These are phyloP conservation scores for Meira nashicola DNA, from an alignment of 1,284 basidiomycete genomes.

Conservation along the genomic window DNA sequence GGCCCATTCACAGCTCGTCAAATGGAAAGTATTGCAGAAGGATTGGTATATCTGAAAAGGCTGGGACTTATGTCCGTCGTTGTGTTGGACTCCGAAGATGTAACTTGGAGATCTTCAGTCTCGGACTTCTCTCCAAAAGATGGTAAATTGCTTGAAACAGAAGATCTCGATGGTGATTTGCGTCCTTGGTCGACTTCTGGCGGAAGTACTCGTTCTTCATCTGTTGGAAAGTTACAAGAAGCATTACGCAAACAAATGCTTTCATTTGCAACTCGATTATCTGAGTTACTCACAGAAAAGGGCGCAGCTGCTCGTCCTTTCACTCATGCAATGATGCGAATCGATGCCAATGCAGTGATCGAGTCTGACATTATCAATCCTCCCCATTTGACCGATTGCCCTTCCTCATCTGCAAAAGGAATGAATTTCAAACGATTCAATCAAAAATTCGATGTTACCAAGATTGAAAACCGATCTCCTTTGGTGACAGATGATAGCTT, in stretches of 20 bases:
- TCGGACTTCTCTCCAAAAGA: slow-evolving; percentile 22
- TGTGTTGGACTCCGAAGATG: slow-evolving; percentile 82
- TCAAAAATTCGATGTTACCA: too few species aligned
- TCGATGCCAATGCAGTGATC: slow-evolving; percentile 24
- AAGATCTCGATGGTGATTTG: slow-evolving; percentile 29
- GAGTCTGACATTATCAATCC: slow-evolving; percentile 5
- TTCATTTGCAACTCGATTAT: slow-evolving; percentile 61
- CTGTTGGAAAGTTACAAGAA: slow-evolving; percentile 19
- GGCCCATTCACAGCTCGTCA: slow-evolving; percentile 94
- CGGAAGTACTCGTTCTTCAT: not conserved
- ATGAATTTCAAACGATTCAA: not conserved
- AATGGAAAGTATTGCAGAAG: slow-evolving; percentile 84
- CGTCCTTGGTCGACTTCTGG: slow-evolving; percentile 32
- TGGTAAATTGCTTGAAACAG: slow-evolving; percentile 22
- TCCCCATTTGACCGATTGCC: slow-evolving; percentile 7
- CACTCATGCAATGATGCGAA: slow-evolving; percentile 36
- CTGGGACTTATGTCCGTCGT: slow-evolving; percentile 91
- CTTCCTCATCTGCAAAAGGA: not conserved
- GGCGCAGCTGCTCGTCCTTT: slow-evolving; percentile 83
- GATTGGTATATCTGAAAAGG: slow-evolving; percentile 90
- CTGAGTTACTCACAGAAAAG: slow-evolving; percentile 75
- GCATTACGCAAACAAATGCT: slow-evolving; percentile 67
- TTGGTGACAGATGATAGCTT: slow-evolving; percentile 69
- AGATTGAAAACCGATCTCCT: slow-evolving; percentile 23
- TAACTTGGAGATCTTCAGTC: slow-evolving; percentile 55